These are phyloP conservation scores for Stagonosporopsis chrysanthemi DNA, from an alignment of 2,329 filamentous ascomycete genomes.

Conservation along the genomic window DNA sequence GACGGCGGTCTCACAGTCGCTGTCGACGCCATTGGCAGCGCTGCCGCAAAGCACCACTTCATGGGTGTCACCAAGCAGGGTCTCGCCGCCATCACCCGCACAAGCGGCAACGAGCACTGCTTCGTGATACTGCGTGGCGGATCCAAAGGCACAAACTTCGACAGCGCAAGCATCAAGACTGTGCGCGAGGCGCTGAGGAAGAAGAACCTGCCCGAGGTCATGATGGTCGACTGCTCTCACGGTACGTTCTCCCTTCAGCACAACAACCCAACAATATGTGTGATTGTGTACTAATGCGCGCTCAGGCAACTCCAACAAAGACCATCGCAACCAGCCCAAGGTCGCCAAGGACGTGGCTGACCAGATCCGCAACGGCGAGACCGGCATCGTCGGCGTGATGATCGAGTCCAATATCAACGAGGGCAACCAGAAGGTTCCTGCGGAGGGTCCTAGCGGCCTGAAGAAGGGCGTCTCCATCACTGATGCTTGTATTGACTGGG, in stretches of 20 bases:
- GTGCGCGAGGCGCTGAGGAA: constrained; percentile 80
- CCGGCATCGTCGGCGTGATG: constrained; percentile 93
- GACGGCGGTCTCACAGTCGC: constrained; percentile 90
- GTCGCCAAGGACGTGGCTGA: constrained; percentile 83
- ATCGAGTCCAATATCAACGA: constrained; percentile 98
- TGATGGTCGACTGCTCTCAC: constrained; percentile 99
- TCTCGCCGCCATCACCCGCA: constrained; percentile 91
- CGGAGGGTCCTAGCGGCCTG: constrained; percentile 77
- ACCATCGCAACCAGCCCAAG: constrained; percentile 96
- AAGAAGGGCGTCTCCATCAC: constrained; percentile 95
- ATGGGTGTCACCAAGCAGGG: constrained; percentile 99
- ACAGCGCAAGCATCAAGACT: constrained; percentile 79
- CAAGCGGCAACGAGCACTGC: constrained; percentile 92
- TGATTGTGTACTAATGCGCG: constrained; percentile 22
- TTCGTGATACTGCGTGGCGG: constrained; percentile 96
- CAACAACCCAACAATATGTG: neutral
- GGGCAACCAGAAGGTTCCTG: constrained; percentile 77
- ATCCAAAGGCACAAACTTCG: constrained; percentile 91
- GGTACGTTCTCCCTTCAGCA: constrained; percentile 59
- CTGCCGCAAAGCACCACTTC: constrained; percentile 90
- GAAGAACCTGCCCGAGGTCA: constrained; percentile 84
- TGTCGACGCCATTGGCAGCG: constrained; percentile 89
- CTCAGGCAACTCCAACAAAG: constrained; percentile 93
- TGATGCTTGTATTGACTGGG: constrained; percentile 95
- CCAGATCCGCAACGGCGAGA: constrained; percentile 87